Percentiles rank a stretch among this genome's conserved stretches.
Conservation (phyloP, 257 asterid species). For the Solanum neorickii region DNA sequence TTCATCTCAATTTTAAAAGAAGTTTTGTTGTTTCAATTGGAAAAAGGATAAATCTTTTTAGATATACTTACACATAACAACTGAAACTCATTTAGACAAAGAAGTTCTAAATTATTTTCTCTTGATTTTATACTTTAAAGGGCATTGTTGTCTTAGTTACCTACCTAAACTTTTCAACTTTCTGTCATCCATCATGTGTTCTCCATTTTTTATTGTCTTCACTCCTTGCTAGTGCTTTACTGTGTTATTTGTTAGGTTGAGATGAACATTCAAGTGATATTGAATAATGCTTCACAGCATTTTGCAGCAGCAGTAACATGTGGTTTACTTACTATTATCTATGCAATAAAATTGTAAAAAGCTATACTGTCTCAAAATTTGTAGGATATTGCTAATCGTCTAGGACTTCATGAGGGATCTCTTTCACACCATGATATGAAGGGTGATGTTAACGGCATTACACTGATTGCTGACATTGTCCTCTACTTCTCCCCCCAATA, state of each 20-base stretch:
- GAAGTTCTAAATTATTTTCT: neutral
- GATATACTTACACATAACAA: neutral
- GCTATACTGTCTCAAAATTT: neutral
- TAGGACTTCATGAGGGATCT: constrained; percentile 68
- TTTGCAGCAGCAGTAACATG: neutral
- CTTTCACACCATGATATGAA: constrained; percentile 65
- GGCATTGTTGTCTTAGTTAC: neutral
- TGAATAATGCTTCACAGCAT: neutral
- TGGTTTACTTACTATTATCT: neutral
- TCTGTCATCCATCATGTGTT: neutral
- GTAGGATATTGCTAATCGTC: constrained; percentile 66
- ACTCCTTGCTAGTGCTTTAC: neutral
- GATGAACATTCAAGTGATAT: neutral
- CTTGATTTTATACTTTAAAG: neutral
- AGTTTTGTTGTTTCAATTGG: neutral
- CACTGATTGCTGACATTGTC: constrained; percentile 84
- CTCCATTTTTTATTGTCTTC: neutral
- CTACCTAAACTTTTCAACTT: neutral
- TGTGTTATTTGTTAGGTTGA: neutral
- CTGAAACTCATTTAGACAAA: neutral
- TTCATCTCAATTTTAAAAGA: neutral
- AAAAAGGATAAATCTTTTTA: neutral
- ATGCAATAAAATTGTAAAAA: neutral
- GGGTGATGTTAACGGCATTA: constrained; percentile 57
- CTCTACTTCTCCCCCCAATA: constrained; percentile 85